Conservation (phyloP, 2,329 filamentous ascomycete species). For the Tetracladium maxilliforme region DNA sequence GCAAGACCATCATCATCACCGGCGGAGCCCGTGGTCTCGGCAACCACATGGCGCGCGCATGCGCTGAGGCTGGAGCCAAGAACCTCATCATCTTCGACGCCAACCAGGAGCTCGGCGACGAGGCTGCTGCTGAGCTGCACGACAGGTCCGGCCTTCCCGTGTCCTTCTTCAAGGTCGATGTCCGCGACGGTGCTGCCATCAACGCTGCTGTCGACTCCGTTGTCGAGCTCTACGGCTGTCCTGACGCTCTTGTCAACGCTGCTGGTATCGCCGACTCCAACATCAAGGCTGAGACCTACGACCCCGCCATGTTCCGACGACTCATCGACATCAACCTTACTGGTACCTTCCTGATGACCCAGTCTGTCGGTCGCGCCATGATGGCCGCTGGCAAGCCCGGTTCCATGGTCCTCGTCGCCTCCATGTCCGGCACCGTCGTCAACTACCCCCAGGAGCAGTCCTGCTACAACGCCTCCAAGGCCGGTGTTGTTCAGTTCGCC, state of each 20-base stretch:
- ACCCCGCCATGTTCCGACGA: conserved; percentile 61
- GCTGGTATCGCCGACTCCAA: conserved; percentile 74
- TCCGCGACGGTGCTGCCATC: conserved; percentile 57
- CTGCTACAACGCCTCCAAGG: conserved; percentile 76
- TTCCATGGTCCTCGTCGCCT: conserved; percentile 61
- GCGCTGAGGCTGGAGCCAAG: conserved; percentile 61
- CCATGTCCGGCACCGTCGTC: conserved; percentile 72
- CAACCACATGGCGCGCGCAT: conserved; percentile 66
- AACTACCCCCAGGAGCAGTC: conserved; percentile 77
- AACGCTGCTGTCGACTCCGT: conserved; percentile 54
- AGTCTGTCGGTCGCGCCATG: conserved; percentile 59
- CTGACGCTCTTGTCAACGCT: conserved; percentile 67
- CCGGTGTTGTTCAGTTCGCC: conserved; percentile 62
- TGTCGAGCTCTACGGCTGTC: conserved; percentile 48
- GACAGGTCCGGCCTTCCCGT: conserved; percentile 59
- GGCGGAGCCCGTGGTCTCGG: conserved; percentile 65
- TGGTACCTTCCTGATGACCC: conserved; percentile 64
- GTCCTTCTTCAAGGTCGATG: conserved; percentile 66
- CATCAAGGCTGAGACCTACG: conserved; percentile 68
- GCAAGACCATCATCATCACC: conserved; percentile 59
- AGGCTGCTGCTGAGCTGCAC: conserved; percentile 54
- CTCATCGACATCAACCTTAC: conserved; percentile 74
- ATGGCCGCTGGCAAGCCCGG: conserved; percentile 58
- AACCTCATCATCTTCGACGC: conserved; percentile 64
- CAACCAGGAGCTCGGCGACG: conserved; percentile 60